Evolutionary conservation across 2,329 filamentous ascomycete species (phyloP).

Genomic region (Eutypella sp.): DNA sequence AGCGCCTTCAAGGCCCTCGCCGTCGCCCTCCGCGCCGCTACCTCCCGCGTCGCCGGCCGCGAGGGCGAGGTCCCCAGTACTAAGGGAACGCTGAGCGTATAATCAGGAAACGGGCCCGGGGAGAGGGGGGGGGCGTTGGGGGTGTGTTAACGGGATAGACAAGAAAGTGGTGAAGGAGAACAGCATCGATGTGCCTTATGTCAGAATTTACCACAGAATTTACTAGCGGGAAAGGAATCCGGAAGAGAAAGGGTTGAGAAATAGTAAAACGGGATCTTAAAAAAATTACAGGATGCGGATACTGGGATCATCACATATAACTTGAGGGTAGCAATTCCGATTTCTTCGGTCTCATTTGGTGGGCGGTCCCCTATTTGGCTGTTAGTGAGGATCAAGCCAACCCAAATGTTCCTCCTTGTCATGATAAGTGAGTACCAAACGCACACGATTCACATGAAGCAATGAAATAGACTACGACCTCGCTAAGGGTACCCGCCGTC

Average conservation of each 20-base stretch:
- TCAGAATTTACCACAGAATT: background rate
- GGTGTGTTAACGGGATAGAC: background rate
- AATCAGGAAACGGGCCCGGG: constrained; percentile 2
- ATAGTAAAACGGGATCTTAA: too few relatives aligned
- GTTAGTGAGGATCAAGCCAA: too few relatives aligned
- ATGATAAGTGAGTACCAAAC: too few relatives aligned
- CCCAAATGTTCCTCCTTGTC: too few relatives aligned
- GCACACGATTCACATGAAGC: too few relatives aligned
- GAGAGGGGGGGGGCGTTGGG: background rate
- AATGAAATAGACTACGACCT: too few relatives aligned
- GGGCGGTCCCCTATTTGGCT: too few relatives aligned
- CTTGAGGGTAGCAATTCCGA: too few relatives aligned
- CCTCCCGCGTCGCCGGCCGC: constrained; percentile 66
- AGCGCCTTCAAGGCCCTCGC: constrained; percentile 96
- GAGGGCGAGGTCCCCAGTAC: constrained; percentile 94
- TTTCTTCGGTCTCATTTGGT: too few relatives aligned
- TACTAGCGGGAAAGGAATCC: background rate
- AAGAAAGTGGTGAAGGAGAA: background rate
- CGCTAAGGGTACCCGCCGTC: too few relatives aligned
- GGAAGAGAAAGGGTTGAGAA: background rate
- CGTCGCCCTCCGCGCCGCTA: constrained; percentile 76
- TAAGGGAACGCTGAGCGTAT: constrained; percentile 78
- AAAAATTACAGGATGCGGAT: too few relatives aligned
- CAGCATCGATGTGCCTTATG: background rate
- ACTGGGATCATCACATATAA: too few relatives aligned